These are phyloP conservation scores for Trichoderma semiorbis DNA, from an alignment of 2,329 filamentous ascomycete genomes.

Conservation along the genomic window DNA sequence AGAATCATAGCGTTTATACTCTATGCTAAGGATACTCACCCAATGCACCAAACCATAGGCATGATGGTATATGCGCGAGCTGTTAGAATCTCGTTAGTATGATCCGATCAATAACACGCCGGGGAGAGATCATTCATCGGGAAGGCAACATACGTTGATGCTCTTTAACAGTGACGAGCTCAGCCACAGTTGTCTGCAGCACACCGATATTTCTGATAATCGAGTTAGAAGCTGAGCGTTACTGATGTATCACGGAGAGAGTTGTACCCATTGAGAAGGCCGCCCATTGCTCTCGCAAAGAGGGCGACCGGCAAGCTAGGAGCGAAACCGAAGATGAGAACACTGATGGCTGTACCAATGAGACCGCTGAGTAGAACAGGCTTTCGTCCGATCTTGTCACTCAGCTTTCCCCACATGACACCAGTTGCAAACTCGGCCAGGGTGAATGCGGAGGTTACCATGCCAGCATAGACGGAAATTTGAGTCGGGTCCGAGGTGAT, in stretches of 20 bases:
- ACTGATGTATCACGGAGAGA: not conserved
- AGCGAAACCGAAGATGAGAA: slow-evolving; percentile 88
- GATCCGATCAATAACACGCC: not conserved
- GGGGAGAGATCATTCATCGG: not conserved
- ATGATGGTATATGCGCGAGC: slow-evolving; percentile 94
- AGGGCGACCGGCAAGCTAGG: slow-evolving; percentile 78
- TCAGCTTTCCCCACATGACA: slow-evolving; percentile 88
- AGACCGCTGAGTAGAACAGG: slow-evolving; percentile 88
- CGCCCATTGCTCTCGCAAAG: slow-evolving; percentile 82
- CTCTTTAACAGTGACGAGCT: slow-evolving; percentile 87
- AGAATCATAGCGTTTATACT: slow-evolving; percentile 1
- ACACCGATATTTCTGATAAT: slow-evolving; percentile 79
- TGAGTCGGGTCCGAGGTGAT: slow-evolving; percentile 74
- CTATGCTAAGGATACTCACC: slow-evolving; percentile 47
- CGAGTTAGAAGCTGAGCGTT: not conserved
- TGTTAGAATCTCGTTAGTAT: slow-evolving; percentile 36
- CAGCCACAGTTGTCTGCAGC: slow-evolving; percentile 89
- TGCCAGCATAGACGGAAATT: slow-evolving; percentile 88
- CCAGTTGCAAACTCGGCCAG: slow-evolving; percentile 93
- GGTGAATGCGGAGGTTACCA: slow-evolving; percentile 95
- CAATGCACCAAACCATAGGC: slow-evolving; percentile 97
- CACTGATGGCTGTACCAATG: slow-evolving; percentile 85
- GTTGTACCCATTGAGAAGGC: slow-evolving; percentile 80
- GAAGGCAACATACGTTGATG: slow-evolving; percentile 68
- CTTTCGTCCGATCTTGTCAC: slow-evolving; percentile 88